Percentiles rank a stretch among this genome's conserved stretches.
phyloP scores from a whole-genome alignment of 257 asterid species.

The Coffea canephora region DNA sequence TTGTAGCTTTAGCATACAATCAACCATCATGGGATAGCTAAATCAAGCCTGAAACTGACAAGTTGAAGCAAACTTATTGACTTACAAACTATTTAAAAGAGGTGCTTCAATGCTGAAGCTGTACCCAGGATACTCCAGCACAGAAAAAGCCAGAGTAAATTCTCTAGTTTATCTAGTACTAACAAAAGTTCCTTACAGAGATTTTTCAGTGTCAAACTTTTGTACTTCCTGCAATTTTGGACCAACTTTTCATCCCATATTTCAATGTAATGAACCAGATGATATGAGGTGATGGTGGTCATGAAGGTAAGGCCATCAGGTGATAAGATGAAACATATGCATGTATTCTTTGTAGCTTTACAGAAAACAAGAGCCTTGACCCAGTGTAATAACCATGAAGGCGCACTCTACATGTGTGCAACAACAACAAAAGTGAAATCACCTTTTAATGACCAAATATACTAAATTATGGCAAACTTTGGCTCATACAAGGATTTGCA shows the following conservation, averaged over 20 bases:
- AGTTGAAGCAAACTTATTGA: not conserved
- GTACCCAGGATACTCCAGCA: not conserved
- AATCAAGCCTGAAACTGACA: not conserved
- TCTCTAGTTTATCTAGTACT: not conserved
- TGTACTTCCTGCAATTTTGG: not conserved
- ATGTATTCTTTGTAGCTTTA: not conserved
- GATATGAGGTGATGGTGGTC: not conserved
- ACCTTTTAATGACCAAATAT: not conserved
- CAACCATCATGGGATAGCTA: not conserved
- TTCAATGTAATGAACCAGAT: not conserved
- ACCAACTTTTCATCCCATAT: not conserved
- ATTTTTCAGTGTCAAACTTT: not conserved
- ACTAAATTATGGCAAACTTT: not conserved
- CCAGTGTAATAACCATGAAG: not conserved
- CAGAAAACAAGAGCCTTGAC: not conserved
- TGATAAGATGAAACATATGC: not conserved
- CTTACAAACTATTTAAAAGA: not conserved
- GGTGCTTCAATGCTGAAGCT: not conserved
- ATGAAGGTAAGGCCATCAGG: not conserved
- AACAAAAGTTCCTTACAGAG: not conserved
- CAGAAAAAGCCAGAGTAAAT: not conserved
- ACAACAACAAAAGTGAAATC: not conserved
- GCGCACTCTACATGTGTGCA: not conserved
- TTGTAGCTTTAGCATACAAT: not conserved
- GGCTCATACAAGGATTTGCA: not conserved